These are phyloP conservation scores for Geotrichum australiense DNA, from an alignment of 1,139 yeast species.

Conservation along the genomic window DNA sequence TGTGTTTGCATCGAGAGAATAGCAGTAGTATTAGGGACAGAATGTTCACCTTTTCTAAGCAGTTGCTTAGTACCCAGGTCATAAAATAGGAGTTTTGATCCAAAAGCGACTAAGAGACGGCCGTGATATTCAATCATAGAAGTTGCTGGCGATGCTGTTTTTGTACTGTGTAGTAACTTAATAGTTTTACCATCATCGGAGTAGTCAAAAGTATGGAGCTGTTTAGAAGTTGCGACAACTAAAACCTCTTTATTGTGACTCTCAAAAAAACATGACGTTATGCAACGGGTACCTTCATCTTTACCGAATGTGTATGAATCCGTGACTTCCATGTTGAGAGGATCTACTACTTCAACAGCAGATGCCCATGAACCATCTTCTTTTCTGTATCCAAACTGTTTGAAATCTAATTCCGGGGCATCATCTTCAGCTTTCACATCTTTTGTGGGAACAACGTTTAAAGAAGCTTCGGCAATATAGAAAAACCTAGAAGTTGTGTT, in stretches of 20 bases:
- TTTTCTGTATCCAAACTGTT: slow-evolving; percentile 38
- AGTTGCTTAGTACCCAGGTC: slow-evolving; percentile 77
- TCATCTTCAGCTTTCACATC: slow-evolving; percentile 9
- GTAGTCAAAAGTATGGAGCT: slow-evolving; percentile 42
- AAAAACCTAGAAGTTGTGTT: slow-evolving; percentile 26
- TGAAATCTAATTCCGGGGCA: slow-evolving; percentile 34
- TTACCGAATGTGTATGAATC: slow-evolving; percentile 40
- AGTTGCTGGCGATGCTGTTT: slow-evolving; percentile 43
- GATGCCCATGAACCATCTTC: slow-evolving; percentile 41
- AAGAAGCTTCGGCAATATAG: slow-evolving; percentile 46
- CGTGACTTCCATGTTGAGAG: slow-evolving; percentile 34
- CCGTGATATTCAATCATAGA: slow-evolving; percentile 55
- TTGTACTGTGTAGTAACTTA: slow-evolving; percentile 55
- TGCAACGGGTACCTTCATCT: slow-evolving; percentile 41
- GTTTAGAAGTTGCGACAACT: slow-evolving; percentile 38
- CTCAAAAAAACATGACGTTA: slow-evolving; percentile 36
- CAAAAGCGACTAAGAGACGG: slow-evolving; percentile 53
- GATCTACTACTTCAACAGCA: slow-evolving; percentile 47
- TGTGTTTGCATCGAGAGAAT: slow-evolving; percentile 49
- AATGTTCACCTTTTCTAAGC: slow-evolving; percentile 50
- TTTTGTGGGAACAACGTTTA: slow-evolving; percentile 25
- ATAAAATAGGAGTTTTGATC: slow-evolving; percentile 49
- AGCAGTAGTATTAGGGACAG: slow-evolving; percentile 24
- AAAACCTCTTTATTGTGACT: slow-evolving; percentile 37
- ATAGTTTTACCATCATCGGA: slow-evolving; percentile 37